Evolutionary conservation across 2,329 filamentous ascomycete species (phyloP), one percentile per base, ranked within the genome.

Genomic region (Colletotrichum falcatum): DNA sequence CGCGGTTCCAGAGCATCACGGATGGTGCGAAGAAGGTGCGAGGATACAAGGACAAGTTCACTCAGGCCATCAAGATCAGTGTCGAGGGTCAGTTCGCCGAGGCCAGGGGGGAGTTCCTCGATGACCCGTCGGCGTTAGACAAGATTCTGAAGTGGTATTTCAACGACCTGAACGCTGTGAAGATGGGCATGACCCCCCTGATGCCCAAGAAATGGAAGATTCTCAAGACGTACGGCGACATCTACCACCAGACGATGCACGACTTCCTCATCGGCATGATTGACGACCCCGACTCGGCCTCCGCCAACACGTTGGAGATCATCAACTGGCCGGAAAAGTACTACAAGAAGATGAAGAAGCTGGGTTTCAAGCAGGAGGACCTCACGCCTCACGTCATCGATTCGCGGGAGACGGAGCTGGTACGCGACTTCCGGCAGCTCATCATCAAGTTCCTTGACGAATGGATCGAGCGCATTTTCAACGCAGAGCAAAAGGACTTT

Each of bases 201-300:
- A 95, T 98, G 89, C 96, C 97, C 11, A 95, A 93, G 82, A 97
- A 96, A 81, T 99, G 96, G 96, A 95, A 92, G 78, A 97, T 99
- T 58, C 92, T 95, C 83, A 91, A 92, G 79, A 96, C 93, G 1
- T 99, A 97, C 80, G 92, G 91, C 70, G 89, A 92, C 76, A 95
- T 97, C 72, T 99, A 99, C 79, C 96, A 99, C 83, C 87, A 89
- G 74, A 88, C 95, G 75, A 98, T 99, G 95, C 96, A 97, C 83
- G 94, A 98, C 80, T 97, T 96, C 79, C 87, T 99, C 12, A 84
- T 97, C 63, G 89, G 85, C 33, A 90, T 94, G 78, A 91, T 98
- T 70, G 92, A 98, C 75, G 93, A 97, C 76, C 89, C 92, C 1
- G 90, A 94, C 61, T 88, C 94, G n/a, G 94, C 90, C 56, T 95